Evolutionary conservation across 163 green algal genomes (phyloP), one percentile per base, ranked within the genome.

Genomic region (Scenedesmus sp.): DNA sequence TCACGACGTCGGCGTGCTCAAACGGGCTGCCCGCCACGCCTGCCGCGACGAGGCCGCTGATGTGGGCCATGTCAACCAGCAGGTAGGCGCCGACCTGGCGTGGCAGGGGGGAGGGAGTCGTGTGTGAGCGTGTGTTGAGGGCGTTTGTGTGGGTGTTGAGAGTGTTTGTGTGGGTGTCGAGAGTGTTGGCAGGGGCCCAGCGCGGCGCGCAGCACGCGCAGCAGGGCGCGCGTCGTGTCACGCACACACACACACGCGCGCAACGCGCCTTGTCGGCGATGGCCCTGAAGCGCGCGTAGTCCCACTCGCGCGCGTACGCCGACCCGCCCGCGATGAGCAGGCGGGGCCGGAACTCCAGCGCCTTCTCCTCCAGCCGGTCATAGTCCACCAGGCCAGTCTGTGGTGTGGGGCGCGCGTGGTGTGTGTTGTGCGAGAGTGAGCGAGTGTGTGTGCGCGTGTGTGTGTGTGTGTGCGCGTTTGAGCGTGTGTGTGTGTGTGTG

Each of bases 41-140:
- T 14, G 95, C 90, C 11, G 95, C 89, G 24, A 98, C 93, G 44
- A 99, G 85, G 31, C 95, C 95, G 15, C 87, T 89, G 77, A 91
- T 88, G 90, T 99, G 95, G 2, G 95, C 95, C 95, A 99, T 99
- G 88, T 99, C 95, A 28, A 93, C 78, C 92, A 98, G 92, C 29
- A 99, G 87, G 82, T 94, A 96, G 11, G 95, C 95, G 36, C 93
- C 94, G 33, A 93, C 87, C 69, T 77, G 54, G 53, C 47, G 3
- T 66, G 79, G 18, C 64, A 73, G 56, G n/a, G n/a, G n/a, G n/a
- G n/a, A n/a, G n/a, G n/a, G n/a, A n/a, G n/a, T n/a, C n/a, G n/a
- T n/a, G n/a, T n/a, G n/a, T n/a, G n/a, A n/a, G n/a, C n/a, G n/a
- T n/a, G n/a, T n/a, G n/a, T n/a, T n/a, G n/a, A n/a, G n/a, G n/a